Evolutionary conservation across 73 alveolate species (phyloP).

Genomic region (Blepharisma japonicum): DNA sequence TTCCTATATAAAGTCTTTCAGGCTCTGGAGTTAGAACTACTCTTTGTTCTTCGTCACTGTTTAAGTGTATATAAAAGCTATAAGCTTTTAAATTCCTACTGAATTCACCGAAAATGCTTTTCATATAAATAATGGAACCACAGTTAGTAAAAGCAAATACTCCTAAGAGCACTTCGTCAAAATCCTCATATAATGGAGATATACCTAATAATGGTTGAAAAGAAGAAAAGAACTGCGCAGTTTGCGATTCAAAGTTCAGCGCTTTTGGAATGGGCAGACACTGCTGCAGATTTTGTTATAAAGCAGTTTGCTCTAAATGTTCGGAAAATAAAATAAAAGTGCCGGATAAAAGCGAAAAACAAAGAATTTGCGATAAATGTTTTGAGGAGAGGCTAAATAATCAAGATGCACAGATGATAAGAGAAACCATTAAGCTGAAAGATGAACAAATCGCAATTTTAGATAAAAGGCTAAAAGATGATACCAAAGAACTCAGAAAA

Average conservation of each 20-base stretch:
- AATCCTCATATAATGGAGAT: too few relatives aligned
- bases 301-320: too few relatives aligned
- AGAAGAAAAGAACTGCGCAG: too few relatives aligned
- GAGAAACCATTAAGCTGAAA: neutral
- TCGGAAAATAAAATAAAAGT: too few relatives aligned
- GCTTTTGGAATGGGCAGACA: too few relatives aligned
- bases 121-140: neutral
- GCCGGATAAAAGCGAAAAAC: too few relatives aligned
- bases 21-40: neutral
- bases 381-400: neutral
- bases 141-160: too few relatives aligned
- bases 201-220: too few relatives aligned
- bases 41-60: neutral
- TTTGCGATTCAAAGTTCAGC: too few relatives aligned
- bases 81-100: neutral
- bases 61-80: neutral
- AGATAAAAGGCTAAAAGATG: neutral
- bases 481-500: neutral
- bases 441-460: neutral
- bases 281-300: too few relatives aligned
- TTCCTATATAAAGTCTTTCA: neutral
- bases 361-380: neutral
- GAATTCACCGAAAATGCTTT: neutral
- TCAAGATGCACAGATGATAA: neutral
- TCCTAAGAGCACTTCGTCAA: too few relatives aligned